Conservation (phyloP, 2,329 filamentous ascomycete species). For the Ophiostoma sp. region DNA sequence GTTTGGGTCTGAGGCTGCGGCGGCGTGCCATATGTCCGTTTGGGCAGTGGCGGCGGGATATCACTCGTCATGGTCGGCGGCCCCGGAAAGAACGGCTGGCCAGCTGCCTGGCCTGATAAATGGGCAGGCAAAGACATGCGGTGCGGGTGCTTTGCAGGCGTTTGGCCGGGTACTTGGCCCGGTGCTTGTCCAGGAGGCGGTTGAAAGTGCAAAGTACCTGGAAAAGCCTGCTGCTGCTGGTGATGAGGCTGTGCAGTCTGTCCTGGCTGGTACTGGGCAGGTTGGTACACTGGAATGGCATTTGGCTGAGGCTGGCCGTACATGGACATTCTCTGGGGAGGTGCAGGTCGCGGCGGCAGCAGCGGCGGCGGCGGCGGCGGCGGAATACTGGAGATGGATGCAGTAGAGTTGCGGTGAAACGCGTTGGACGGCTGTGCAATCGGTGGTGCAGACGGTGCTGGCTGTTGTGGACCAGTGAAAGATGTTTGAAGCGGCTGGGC, state of each 20-base stretch:
- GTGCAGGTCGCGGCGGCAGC: neutral
- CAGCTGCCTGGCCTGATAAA: neutral
- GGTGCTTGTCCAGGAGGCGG: neutral
- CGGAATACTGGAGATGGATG: neutral
- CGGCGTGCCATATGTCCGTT: conserved; percentile 3
- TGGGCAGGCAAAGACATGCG: conserved; percentile 20
- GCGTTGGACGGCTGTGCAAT: conserved; percentile 20
- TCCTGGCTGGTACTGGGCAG: neutral
- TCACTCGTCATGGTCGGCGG: conserved; percentile 17
- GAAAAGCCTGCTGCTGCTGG: neutral
- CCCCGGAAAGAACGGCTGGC: conserved; percentile 16
- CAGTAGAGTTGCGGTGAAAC: conserved; percentile 21
- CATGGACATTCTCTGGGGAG: conserved; percentile 19
- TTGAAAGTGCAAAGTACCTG: neutral
- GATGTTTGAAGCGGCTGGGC: neutral
- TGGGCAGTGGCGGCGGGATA: conserved; percentile 17
- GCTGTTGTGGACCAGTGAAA: neutral
- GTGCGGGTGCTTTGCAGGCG: conserved; percentile 3
- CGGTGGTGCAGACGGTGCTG: conserved; percentile 21
- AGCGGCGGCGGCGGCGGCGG: conserved; percentile 13
- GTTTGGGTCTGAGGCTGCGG: neutral
- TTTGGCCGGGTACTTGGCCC: neutral
- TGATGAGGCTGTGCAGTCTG: neutral
- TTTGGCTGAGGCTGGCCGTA: conserved; percentile 6
- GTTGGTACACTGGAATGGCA: conserved; percentile 14